These are phyloP conservation scores for Phytophthora hibernalis DNA, from an alignment of 352 stramenopile genomes.

Conservation along the genomic window DNA sequence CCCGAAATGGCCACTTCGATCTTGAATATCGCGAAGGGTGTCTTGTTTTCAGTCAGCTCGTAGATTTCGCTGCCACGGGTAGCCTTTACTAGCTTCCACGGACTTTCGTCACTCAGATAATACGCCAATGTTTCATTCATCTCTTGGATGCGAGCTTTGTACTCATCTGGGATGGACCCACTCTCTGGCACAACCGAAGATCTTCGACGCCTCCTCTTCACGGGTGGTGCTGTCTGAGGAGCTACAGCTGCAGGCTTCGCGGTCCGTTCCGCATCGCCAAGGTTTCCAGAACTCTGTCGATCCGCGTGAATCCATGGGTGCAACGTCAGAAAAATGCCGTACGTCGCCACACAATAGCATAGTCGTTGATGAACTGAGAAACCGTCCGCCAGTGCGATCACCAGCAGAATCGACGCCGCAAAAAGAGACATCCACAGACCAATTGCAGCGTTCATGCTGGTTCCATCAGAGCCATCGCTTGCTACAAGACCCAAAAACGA, in stretches of 20 bases:
- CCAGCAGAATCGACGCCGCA: slow-evolving; percentile 52
- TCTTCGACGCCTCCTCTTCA: slow-evolving; percentile 1
- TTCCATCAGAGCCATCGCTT: slow-evolving; percentile 18
- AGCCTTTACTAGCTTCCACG: slow-evolving; percentile 52
- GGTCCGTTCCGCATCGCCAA: background rate
- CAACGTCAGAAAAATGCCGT: slow-evolving; percentile 59
- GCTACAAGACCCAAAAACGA: slow-evolving; percentile 39
- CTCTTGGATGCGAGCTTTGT: slow-evolving; percentile 30
- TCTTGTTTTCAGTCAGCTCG: slow-evolving; percentile 53
- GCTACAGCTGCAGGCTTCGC: slow-evolving; percentile 8
- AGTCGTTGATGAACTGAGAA: slow-evolving; percentile 56
- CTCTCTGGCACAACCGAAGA: background rate
- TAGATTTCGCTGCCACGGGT: slow-evolving; percentile 46
- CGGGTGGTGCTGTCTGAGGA: background rate
- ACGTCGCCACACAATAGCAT: slow-evolving; percentile 51
- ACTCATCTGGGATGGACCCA: slow-evolving; percentile 30
- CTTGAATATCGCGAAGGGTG: slow-evolving; percentile 56
- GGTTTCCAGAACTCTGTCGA: background rate
- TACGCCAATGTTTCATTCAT: slow-evolving; percentile 36
- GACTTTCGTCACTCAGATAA: slow-evolving; percentile 48
- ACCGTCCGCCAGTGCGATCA: slow-evolving; percentile 49
- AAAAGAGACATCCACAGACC: slow-evolving; percentile 70
- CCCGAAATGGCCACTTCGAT: slow-evolving; percentile 55
- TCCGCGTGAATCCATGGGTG: slow-evolving; percentile 61
- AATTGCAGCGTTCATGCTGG: slow-evolving; percentile 46